These are phyloP conservation scores for Trametopsis cervina DNA, from an alignment of 768 basidiomycete species.

Conservation along the genomic window DNA sequence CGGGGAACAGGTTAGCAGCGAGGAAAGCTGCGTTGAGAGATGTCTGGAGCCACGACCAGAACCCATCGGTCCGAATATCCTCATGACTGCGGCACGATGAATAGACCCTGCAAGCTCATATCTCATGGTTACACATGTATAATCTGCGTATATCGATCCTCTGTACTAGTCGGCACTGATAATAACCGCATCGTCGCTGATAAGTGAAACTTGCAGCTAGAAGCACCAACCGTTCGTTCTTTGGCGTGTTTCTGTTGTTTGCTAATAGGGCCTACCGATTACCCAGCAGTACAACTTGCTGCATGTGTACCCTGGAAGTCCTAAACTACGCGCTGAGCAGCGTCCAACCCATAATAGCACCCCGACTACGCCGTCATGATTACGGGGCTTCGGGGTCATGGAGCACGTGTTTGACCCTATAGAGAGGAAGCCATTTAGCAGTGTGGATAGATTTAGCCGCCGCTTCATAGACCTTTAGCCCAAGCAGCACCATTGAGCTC, in stretches of 20 bases:
- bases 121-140: conserved; percentile 3
- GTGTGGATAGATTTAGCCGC: conserved; percentile 3
- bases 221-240: no score
- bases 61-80: conserved; percentile 8
- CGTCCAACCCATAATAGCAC: no score
- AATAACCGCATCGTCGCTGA: not conserved
- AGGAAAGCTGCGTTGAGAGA: conserved; percentile 28
- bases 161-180: not conserved
- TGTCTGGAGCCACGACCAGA: conserved; percentile 21
- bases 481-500: not conserved
- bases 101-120: not conserved
- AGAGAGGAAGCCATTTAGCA: conserved; percentile 8
- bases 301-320: no score
- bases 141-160: not conserved
- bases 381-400: conserved; percentile 7
- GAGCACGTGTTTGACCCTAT: conserved; percentile 9
- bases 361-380: no score
- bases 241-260: no score
- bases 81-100: not conserved
- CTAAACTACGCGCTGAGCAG: no score
- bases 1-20: conserved; percentile 31
- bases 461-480: conserved; percentile 2
- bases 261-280: no score
- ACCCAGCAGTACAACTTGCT: no score
- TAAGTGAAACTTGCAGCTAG: no score